phyloP scores from a whole-genome alignment of 768 basidiomycete genomes.

The Harrya chromipes region DNA sequence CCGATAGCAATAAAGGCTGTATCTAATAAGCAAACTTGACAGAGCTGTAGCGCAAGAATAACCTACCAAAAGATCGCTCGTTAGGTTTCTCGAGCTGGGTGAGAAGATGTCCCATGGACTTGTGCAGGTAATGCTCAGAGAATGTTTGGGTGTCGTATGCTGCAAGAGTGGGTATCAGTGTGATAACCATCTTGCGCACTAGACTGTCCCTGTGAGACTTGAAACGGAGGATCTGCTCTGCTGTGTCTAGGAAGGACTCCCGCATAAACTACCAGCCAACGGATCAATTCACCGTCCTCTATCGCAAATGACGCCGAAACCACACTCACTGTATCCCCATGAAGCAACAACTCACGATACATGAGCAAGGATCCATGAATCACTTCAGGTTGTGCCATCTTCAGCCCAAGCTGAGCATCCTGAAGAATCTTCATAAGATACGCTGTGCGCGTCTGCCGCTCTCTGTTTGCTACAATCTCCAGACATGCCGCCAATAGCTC shows the following conservation, averaged over 20 bases:
- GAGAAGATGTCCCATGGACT: slow-evolving; percentile 89
- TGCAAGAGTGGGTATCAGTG: slow-evolving; percentile 91
- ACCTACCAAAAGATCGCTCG: slow-evolving; percentile 80
- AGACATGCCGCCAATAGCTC: slow-evolving; percentile 92
- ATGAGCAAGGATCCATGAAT: slow-evolving; percentile 93
- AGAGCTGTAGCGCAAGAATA: slow-evolving; percentile 11
- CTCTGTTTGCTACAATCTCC: slow-evolving; percentile 77
- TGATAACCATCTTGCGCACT: slow-evolving; percentile 92
- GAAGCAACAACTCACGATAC: slow-evolving; percentile 85
- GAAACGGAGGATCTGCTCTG: slow-evolving; percentile 88
- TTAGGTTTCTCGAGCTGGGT: slow-evolving; percentile 84
- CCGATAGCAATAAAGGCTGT: slow-evolving; percentile 95
- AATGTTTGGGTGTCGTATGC: slow-evolving; percentile 94
- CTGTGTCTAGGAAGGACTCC: slow-evolving; percentile 80
- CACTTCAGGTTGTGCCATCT: slow-evolving; percentile 76
- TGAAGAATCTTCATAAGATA: slow-evolving; percentile 81
- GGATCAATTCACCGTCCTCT: not conserved
- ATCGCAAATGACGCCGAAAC: not conserved
- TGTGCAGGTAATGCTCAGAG: slow-evolving; percentile 85
- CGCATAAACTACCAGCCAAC: slow-evolving; percentile 69
- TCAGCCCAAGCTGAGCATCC: slow-evolving; percentile 82
- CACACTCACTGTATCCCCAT: slow-evolving; percentile 88
- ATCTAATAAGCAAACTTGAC: not conserved
- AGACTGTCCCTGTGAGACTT: slow-evolving; percentile 82
- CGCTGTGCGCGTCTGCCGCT: slow-evolving; percentile 60